Evolutionary conservation across 257 asterid species (phyloP).

Genomic region (Datura wrightii): DNA sequence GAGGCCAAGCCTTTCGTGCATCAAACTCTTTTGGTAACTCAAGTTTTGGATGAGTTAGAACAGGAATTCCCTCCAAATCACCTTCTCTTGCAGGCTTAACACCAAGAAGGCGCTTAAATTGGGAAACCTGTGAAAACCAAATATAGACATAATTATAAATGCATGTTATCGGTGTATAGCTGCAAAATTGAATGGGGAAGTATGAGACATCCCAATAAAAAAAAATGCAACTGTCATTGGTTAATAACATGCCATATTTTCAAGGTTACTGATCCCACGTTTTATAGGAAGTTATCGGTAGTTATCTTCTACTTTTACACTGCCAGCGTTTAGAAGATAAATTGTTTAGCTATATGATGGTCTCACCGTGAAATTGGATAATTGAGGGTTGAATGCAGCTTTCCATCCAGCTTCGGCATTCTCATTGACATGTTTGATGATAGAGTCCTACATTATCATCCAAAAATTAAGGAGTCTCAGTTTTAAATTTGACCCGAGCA

Average conservation of each 20-base stretch:
- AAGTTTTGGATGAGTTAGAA: conserved; percentile 53
- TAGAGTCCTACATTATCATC: conserved; percentile 59
- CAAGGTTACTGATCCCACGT: neutral
- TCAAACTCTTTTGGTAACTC: conserved; percentile 73
- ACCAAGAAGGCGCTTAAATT: conserved; percentile 89
- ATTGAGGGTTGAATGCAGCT: conserved; percentile 81
- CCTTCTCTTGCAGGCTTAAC: conserved; percentile 65
- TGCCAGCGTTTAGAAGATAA: neutral
- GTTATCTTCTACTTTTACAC: neutral
- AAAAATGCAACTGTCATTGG: neutral
- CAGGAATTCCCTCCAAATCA: conserved; percentile 53
- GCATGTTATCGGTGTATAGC: neutral
- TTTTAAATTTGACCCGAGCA: neutral
- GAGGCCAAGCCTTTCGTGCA: conserved; percentile 91
- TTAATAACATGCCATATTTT: neutral
- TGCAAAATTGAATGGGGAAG: neutral
- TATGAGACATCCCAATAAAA: neutral
- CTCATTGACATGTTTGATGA: conserved; percentile 64
- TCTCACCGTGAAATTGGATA: conserved; percentile 80
- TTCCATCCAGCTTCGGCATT: conserved; percentile 89
- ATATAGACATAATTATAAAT: neutral
- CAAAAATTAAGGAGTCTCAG: neutral
- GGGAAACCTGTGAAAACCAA: conserved; percentile 60
- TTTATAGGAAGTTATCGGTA: neutral
- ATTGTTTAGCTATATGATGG: neutral